Conservation (phyloP, 371 early-diverging fungal genomes). For the Encephalitozoon intestinalis region DNA sequence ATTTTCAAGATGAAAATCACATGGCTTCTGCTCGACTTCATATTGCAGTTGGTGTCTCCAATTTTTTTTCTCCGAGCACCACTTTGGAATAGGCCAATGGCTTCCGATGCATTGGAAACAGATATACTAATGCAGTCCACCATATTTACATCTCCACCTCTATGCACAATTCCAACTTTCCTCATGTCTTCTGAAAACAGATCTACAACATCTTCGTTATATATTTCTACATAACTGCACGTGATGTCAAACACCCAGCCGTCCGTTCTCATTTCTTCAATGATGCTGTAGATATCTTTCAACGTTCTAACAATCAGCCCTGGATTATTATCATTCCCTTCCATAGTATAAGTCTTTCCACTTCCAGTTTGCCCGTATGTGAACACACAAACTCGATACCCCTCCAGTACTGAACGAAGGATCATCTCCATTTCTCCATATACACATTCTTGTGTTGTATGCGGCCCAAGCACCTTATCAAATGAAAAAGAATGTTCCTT, state of each 20-base stretch:
- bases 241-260: conserved; percentile 78
- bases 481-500: conserved; percentile 68
- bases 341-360: conserved; percentile 79
- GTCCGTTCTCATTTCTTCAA: conserved; percentile 67
- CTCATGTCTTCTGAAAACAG: conserved; percentile 64
- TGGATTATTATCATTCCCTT: conserved; percentile 66
- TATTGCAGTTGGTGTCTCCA: conserved; percentile 81
- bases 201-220: conserved; percentile 83
- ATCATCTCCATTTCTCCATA: conserved; percentile 85
- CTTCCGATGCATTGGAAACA: conserved; percentile 65
- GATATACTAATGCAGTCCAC: background rate
- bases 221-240: conserved; percentile 80
- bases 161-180: conserved; percentile 82
- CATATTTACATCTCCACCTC: conserved; percentile 59
- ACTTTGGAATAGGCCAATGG: conserved; percentile 66
- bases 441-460: conserved; percentile 68
- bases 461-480: conserved; percentile 74
- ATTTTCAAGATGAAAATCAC: conserved; percentile 67
- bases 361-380: conserved; percentile 98
- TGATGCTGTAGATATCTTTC: conserved; percentile 84
- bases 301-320: conserved; percentile 63
- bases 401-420: conserved; percentile 84
- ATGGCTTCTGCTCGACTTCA: conserved; percentile 83
- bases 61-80: conserved; percentile 74
- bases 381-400: conserved; percentile 92